Evolutionary conservation across 345 rosid species (phyloP), one percentile per base, ranked within the genome.

Genomic region (Eucalyptus paniculata): DNA sequence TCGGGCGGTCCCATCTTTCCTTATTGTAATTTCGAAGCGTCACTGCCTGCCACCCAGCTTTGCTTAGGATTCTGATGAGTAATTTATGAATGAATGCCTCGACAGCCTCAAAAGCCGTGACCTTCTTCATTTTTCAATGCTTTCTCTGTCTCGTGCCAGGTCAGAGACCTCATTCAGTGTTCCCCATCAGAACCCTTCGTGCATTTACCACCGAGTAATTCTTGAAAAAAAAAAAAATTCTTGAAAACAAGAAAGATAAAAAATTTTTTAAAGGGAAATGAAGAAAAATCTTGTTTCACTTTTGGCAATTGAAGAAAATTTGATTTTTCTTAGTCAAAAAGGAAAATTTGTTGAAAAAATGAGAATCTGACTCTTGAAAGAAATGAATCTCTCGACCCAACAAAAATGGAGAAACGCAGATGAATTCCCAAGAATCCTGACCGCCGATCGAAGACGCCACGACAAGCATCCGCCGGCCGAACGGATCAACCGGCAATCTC

Each of bases 391-490:
- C 47, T 40, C 30, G 47, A 77, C 83, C 83, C 83, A 77, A 77
- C 9, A 40, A 77, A 77, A 77, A 77, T 37, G 17, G 83, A 49
- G 7, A 77, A 40, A 37, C 1, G 2, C 30, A 10, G 83, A 37
- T 21, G 83, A 40, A 40, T 77, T 21, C 83, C 4, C 83, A 77
- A 77, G 83, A 77, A 23, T 40, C 47, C 30, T 42, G 15, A 77
- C 83, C 83, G 83, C 45, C 47, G 83, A 10, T 77, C 83, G 8
- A 37, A 77, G 83, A 37, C 1, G 83, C 83, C 28, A 0, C 83
- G 0, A 3, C 11, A 0, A 65, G 40, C 69, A 62, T 62, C 69
- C 0, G 0, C 44, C 0, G 26, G 82, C 82, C 1, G 40, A 72
- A 0, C 26, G 1, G 82, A 77, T 77, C 85, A 21, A 23, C 8